Evolutionary conservation across 495 filamentous ascomycete species (phyloP).

Genomic region (Oleoguttula mirabilis): DNA sequence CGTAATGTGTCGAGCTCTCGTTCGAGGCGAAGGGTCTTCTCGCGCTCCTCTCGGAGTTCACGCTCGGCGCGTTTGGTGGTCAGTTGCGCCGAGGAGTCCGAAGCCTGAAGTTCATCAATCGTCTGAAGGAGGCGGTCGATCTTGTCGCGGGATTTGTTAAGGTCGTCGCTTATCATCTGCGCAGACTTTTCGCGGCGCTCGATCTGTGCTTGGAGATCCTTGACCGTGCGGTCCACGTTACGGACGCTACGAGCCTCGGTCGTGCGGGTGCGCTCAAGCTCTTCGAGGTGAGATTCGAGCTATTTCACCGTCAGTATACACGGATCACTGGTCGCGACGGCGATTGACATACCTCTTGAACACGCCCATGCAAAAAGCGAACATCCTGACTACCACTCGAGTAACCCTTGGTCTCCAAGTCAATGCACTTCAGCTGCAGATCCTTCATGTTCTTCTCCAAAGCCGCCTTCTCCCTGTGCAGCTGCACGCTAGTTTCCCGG

Average conservation of each 20-base stretch:
- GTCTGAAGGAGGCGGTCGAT: slow-evolving; percentile 74
- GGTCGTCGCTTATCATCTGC: slow-evolving; percentile 64
- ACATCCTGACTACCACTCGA: slow-evolving; percentile 89
- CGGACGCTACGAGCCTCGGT: slow-evolving; percentile 76
- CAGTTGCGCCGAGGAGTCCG: slow-evolving; percentile 68
- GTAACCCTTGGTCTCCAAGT: slow-evolving; percentile 94
- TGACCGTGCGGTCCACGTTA: slow-evolving; percentile 88
- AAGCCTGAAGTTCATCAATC: slow-evolving; percentile 86
- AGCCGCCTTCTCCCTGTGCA: slow-evolving; percentile 84
- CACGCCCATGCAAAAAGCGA: slow-evolving; percentile 82
- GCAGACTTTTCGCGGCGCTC: slow-evolving; percentile 82
- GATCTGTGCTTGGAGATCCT: slow-evolving; percentile 85
- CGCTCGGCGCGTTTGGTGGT: slow-evolving; percentile 72
- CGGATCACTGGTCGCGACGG: slow-evolving; percentile 17
- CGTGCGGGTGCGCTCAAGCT: slow-evolving; percentile 61
- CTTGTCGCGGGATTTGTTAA: slow-evolving; percentile 74
- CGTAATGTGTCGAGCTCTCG: slow-evolving; percentile 84
- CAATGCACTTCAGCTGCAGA: slow-evolving; percentile 76
- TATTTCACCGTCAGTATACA: slow-evolving; percentile 31
- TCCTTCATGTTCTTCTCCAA: slow-evolving; percentile 89
- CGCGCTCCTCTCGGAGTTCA: slow-evolving; percentile 78
- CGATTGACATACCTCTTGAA: slow-evolving; percentile 69
- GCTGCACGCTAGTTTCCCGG: slow-evolving; percentile 65
- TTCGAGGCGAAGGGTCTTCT: slow-evolving; percentile 71
- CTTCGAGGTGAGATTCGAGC: slow-evolving; percentile 87